A percentile compares a stretch with the other conserved stretches of the same genome.
Evolutionary conservation across 257 asterid species (phyloP).

Genomic region (Nicotiana obtusifolia): DNA sequence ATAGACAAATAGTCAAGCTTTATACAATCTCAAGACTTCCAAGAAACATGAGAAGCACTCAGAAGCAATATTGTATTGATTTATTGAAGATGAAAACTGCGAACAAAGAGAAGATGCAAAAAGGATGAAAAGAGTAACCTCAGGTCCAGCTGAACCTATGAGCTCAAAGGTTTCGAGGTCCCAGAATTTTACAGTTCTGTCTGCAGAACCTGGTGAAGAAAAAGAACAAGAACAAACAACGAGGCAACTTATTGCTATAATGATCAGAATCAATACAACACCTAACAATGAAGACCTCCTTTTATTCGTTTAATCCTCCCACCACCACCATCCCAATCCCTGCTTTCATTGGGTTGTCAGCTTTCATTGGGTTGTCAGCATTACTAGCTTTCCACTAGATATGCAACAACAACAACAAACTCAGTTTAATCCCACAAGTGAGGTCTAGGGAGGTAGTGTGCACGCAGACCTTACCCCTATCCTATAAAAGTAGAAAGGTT

Average conservation of each 20-base stretch:
- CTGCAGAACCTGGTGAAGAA: slow-evolving; percentile 79
- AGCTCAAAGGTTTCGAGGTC: slow-evolving; percentile 99
- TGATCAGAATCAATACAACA: not conserved
- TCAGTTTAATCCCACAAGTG: too few relatives aligned
- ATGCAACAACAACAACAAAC: not conserved
- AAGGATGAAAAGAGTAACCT: slow-evolving; percentile 42
- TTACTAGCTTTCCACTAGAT: not conserved
- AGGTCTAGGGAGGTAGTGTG: too few relatives aligned
- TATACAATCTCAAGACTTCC: slow-evolving; percentile 11
- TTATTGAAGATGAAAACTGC: not conserved
- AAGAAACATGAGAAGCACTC: not conserved
- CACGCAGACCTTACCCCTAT: too few relatives aligned
- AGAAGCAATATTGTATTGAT: not conserved
- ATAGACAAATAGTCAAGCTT: slow-evolving; percentile 19
- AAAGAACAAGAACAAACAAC: not conserved
- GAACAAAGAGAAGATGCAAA: not conserved
- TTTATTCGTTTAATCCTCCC: slow-evolving; percentile 3
- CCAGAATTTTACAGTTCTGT: slow-evolving; percentile 95
- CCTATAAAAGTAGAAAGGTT: too few relatives aligned
- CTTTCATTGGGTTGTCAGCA: not conserved
- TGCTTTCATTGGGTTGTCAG: not conserved
- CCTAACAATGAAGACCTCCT: not conserved
- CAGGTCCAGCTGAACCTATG: slow-evolving; percentile 93
- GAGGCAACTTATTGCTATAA: slow-evolving; percentile 4
- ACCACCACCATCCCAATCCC: slow-evolving; percentile 11